Conservation (phyloP, 2,329 filamentous ascomycete species). For the Macrophomina phaseolina region DNA sequence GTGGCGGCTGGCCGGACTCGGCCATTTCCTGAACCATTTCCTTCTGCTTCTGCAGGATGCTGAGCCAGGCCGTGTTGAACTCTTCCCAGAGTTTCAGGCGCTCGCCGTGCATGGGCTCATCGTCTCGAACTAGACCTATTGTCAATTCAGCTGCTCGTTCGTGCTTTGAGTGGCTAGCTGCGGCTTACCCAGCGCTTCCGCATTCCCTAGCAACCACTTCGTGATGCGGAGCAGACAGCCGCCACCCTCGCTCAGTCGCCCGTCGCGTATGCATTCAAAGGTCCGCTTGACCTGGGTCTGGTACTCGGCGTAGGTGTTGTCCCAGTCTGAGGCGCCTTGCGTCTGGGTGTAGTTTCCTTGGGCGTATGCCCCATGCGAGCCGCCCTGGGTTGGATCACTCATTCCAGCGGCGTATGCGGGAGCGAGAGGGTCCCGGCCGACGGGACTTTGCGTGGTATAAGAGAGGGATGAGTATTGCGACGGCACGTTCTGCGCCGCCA, state of each 20-base stretch:
- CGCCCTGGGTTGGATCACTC: constrained; percentile 55
- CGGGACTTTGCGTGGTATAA: constrained; percentile 67
- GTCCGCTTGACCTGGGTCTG: constrained; percentile 64
- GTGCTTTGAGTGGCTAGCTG: constrained; percentile 21
- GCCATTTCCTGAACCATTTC: constrained; percentile 69
- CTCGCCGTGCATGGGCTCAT: constrained; percentile 74
- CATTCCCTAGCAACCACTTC: constrained; percentile 70
- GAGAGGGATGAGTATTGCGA: constrained; percentile 63
- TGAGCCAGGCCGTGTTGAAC: constrained; percentile 92
- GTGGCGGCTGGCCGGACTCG: constrained; percentile 62
- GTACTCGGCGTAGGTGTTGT: constrained; percentile 71
- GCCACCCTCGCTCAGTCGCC: constrained; percentile 65
- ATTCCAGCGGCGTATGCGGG: constrained; percentile 60
- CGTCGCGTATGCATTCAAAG: constrained; percentile 72
- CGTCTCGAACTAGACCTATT: constrained; percentile 82
- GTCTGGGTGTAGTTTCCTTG: constrained; percentile 41
- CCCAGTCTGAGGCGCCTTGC: constrained; percentile 58
- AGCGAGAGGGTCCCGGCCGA: constrained; percentile 55
- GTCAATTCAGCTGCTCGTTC: constrained; percentile 50
- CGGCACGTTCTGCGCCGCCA: constrained; percentile 68
- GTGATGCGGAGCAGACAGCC: constrained; percentile 66
- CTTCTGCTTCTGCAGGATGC: constrained; percentile 81
- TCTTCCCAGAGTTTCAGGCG: constrained; percentile 89
- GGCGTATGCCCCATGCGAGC: constrained; percentile 46
- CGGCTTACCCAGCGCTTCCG: constrained; percentile 65